Percentiles rank a stretch among this genome's conserved stretches.
Evolutionary conservation across 2,329 filamentous ascomycete species (phyloP).

Genomic region (Rhynchosporium secalis): DNA sequence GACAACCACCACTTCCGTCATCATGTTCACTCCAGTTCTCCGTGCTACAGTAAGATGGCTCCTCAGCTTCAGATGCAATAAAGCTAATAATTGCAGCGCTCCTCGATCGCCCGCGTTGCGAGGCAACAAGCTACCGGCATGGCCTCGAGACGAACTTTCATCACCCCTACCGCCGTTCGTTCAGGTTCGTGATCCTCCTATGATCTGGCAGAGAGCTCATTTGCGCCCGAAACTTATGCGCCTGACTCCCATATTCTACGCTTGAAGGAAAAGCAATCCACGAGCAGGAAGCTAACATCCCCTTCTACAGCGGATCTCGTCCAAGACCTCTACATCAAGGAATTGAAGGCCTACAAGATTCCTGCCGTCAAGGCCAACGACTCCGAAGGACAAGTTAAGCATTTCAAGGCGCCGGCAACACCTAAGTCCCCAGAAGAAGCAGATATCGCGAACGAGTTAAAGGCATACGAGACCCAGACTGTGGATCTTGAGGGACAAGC

Average conservation of each 20-base stretch:
- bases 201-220: background rate
- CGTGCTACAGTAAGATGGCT: slow-evolving; percentile 39
- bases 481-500: slow-evolving; percentile 93
- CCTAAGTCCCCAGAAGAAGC: slow-evolving; percentile 90
- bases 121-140: slow-evolving; percentile 37
- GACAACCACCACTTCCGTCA: slow-evolving; percentile 35
- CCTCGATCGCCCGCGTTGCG: slow-evolving; percentile 40
- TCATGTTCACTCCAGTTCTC: slow-evolving; percentile 41
- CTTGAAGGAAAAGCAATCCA: background rate
- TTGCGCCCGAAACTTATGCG: background rate
- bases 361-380: slow-evolving; percentile 81
- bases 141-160: slow-evolving; percentile 39
- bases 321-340: slow-evolving; percentile 95
- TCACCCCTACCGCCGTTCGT: slow-evolving; percentile 40
- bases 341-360: slow-evolving; percentile 94
- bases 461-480: slow-evolving; percentile 90
- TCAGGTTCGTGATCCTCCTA: slow-evolving; percentile 35
- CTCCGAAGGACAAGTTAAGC: slow-evolving; percentile 86
- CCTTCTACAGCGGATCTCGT: slow-evolving; percentile 79
- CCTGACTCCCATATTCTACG: background rate
- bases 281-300: slow-evolving; percentile 27
- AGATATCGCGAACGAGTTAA: slow-evolving; percentile 86
- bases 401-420: slow-evolving; percentile 76
- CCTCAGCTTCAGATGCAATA: slow-evolving; percentile 23
- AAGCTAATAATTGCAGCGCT: slow-evolving; percentile 39